Evolutionary conservation across 805 yeast species (phyloP).

Genomic region (Candida xiaguanensis): DNA sequence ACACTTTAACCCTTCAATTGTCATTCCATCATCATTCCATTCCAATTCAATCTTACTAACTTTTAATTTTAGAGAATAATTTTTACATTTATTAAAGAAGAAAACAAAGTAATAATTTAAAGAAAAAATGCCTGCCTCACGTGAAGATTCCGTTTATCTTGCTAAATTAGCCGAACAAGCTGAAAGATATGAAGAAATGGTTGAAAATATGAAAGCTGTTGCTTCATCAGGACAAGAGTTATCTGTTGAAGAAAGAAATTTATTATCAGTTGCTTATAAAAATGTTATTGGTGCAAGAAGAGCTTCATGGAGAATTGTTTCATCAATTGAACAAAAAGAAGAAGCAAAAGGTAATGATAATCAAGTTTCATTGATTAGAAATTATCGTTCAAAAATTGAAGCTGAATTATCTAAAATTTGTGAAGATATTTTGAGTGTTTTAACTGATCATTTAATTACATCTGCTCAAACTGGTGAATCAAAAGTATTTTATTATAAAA

Average conservation of each 20-base stretch:
- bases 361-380: conserved; percentile 86
- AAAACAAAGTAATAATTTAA: background rate
- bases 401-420: conserved; percentile 88
- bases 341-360: conserved; percentile 92
- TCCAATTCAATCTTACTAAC: conserved; percentile 3
- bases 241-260: conserved; percentile 96
- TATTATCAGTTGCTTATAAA: conserved; percentile 95
- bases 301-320: conserved; percentile 98
- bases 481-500: conserved; percentile 95
- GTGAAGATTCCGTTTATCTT: conserved; percentile 97
- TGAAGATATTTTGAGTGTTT: conserved; percentile 86
- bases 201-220: conserved; percentile 95
- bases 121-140: conserved; percentile 64
- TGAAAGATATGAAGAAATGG: conserved; percentile 99
- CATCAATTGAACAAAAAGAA: conserved; percentile 97
- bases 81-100: background rate
- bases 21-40: background rate
- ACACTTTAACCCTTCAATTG: background rate
- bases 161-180: conserved; percentile 99
- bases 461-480: conserved; percentile 96
- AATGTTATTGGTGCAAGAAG: conserved; percentile 99
- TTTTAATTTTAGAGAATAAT: background rate
- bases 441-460: conserved; percentile 87
- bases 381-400: conserved; percentile 93
- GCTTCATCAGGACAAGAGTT: conserved; percentile 95